Base-by-base conservation (phyloP, 2,329 filamentous ascomycete genomes). In the Beauveria medogensis region DNA sequence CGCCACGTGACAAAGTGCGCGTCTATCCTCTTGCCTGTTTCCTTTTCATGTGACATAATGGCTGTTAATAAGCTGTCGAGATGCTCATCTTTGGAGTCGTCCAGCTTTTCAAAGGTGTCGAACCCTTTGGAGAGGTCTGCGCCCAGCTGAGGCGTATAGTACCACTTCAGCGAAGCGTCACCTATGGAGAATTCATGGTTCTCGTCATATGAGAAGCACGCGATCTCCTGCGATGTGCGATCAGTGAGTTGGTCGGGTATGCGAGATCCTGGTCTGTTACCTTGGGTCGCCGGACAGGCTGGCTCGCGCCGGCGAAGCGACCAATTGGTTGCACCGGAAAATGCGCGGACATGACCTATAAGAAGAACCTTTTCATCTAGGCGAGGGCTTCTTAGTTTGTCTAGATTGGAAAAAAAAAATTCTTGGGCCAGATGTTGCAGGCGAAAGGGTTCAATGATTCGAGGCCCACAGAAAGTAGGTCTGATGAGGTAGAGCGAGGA, bases 161-260 rank as follows among this genome's bases (percentile, higher is more conserved):
- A 97, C 77, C 93, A 97, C 65, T 86, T 86, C 65, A 99, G 71
- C 1, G 91, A 93, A 3, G 88, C 89, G 63, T 89, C 88, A 64
- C 91, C 91, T 3, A 88, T 82, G 54, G 80, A 86, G 69, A 92
- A 92, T 59, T 84, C 74, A 71, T 93, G 94, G 30, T 92, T 78
- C 50, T 92, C 84, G 71, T 97, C 91, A 74, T 94, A 97, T 9
- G 93, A 97, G 75, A 97, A 99, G 74, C 82, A 91, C 4, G 93
- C 84, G 65, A 99, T 90, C 78, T 99, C 94, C 88, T 93, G 30
- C 56, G 34, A 10, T 30, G 20, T 20, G 28, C 12, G 44, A 26
- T 59, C 37, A 55, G 59, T 46, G 18, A 30, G n/a, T 14, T n/a
- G n/a, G 41, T 47, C 48, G 57, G 41, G 40, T 34, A 20, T 47